These are phyloP conservation scores for Pseudogymnoascus sp. DNA, from an alignment of 2,329 filamentous ascomycete genomes.

Conservation along the genomic window DNA sequence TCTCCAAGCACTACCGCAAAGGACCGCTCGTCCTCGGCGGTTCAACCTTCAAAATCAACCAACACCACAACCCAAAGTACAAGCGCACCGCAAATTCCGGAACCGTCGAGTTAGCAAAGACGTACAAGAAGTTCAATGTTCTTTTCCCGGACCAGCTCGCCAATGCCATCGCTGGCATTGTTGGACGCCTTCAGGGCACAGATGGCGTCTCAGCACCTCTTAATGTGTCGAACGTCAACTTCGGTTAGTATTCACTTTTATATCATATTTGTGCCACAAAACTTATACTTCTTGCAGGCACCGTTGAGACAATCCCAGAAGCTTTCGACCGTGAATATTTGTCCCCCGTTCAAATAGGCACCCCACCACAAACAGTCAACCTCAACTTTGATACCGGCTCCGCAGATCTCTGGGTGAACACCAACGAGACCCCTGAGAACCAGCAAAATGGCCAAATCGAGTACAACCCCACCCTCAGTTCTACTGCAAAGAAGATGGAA, in stretches of 20 bases:
- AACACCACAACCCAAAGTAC: constrained; percentile 24
- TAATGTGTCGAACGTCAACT: background rate
- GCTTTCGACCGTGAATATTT: constrained; percentile 10
- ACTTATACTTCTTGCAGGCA: background rate
- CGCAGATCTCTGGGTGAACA: constrained; percentile 25
- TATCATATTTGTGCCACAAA: background rate
- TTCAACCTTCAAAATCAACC: constrained; percentile 14
- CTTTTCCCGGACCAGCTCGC: constrained; percentile 27
- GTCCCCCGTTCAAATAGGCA: constrained; percentile 20
- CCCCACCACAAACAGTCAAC: constrained; percentile 19
- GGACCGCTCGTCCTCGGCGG: background rate
- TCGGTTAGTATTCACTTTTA: constrained; percentile 1
- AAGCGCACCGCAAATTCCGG: constrained; percentile 25
- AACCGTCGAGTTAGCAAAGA: constrained; percentile 25
- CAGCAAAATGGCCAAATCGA: constrained; percentile 18
- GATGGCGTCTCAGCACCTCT: constrained; percentile 12
- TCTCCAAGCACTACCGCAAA: background rate
- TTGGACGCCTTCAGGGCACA: constrained; percentile 7
- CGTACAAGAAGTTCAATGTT: constrained; percentile 30
- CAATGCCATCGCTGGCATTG: constrained; percentile 1
- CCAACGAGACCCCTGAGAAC: constrained; percentile 16
- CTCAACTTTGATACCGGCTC: constrained; percentile 24
- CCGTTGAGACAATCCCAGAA: constrained; percentile 5
- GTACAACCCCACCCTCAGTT: constrained; percentile 17
- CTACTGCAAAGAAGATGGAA: constrained; percentile 12